Percentiles rank a stretch among this genome's conserved stretches.
These are phyloP conservation scores for Globisporangium megalacanthum DNA, from an alignment of 352 stramenopile species.

Conservation along the genomic window DNA sequence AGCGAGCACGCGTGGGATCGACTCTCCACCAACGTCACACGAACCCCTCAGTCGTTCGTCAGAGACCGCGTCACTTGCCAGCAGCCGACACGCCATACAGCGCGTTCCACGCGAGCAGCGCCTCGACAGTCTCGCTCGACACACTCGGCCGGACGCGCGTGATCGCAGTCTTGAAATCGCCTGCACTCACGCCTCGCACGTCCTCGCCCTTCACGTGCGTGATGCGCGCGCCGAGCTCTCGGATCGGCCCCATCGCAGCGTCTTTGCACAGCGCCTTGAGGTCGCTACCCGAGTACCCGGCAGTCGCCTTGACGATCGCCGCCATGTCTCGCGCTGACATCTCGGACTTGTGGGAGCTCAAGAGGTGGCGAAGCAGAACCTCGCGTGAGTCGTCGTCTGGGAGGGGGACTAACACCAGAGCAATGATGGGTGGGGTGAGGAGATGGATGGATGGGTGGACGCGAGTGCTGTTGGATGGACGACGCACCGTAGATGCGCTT, in stretches of 20 bases:
- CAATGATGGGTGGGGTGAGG: too few relatives aligned
- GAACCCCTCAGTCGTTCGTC: too few relatives aligned
- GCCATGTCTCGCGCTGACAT: conserved; percentile 59
- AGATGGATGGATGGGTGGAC: too few relatives aligned
- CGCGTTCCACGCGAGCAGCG: conserved; percentile 60
- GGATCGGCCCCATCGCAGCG: conserved; percentile 90
- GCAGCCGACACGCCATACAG: conserved; percentile 57
- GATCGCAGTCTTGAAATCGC: conserved; percentile 56
- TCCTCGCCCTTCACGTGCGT: conserved; percentile 55
- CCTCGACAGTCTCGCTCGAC: conserved; percentile 44
- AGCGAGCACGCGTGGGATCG: too few relatives aligned
- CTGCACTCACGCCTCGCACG: conserved; percentile 45
- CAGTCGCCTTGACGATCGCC: conserved; percentile 60
- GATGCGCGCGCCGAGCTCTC: conserved; percentile 60
- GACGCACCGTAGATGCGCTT: conserved; percentile 85
- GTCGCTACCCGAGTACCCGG: conserved; percentile 84
- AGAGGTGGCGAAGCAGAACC: conserved; percentile 54
- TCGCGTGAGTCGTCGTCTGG: conserved; percentile 46
- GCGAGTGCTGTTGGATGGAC: conserved; percentile 4
- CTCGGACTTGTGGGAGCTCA: conserved; percentile 42
- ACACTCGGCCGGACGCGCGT: conserved; percentile 68
- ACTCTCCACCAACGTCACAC: too few relatives aligned
- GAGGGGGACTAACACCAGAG: conserved; percentile 46
- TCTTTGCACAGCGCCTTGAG: conserved; percentile 94
- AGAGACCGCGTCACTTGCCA: neutral